phyloP scores from a whole-genome alignment of 176 grass and related monocot species.

The Lolium multiflorum region DNA sequence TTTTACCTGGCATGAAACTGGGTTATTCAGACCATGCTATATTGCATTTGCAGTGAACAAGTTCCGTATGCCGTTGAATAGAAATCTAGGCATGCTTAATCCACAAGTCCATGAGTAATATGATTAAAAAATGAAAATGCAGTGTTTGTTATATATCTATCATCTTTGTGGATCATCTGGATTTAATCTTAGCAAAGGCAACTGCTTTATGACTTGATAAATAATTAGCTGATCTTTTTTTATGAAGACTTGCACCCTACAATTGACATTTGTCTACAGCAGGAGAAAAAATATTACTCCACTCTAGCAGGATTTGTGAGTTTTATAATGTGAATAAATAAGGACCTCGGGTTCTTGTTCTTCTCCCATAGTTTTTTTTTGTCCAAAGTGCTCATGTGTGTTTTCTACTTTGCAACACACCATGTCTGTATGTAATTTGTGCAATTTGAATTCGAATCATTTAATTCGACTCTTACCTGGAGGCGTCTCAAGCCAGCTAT shows the following conservation, averaged over 20 bases:
- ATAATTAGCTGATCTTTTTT: not conserved
- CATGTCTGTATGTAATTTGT: conserved; percentile 1
- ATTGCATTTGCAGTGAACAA: not conserved
- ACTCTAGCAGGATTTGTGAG: not conserved
- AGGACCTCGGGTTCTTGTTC: not conserved
- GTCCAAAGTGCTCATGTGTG: conserved; percentile 7
- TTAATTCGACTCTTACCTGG: not conserved
- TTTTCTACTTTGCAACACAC: not conserved
- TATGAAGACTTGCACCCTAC: not conserved
- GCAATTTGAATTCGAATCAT: not conserved
- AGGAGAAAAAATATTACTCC: not conserved
- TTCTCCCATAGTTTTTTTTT: not conserved
- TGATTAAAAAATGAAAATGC: not conserved
- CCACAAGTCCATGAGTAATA: not conserved
- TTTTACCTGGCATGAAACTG: conserved; percentile 6
- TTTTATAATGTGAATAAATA: not conserved
- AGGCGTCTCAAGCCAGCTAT: not conserved
- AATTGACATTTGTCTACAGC: not conserved
- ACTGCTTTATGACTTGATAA: not conserved
- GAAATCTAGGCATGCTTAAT: not conserved
- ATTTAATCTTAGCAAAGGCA: not conserved
- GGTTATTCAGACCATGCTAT: not conserved
- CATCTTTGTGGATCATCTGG: not conserved
- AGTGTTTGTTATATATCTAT: conserved; percentile 4
- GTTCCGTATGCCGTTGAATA: not conserved